Evolutionary conservation across 2,329 filamentous ascomycete genomes (phyloP).

Genomic region (Pezicula rhizophila): DNA sequence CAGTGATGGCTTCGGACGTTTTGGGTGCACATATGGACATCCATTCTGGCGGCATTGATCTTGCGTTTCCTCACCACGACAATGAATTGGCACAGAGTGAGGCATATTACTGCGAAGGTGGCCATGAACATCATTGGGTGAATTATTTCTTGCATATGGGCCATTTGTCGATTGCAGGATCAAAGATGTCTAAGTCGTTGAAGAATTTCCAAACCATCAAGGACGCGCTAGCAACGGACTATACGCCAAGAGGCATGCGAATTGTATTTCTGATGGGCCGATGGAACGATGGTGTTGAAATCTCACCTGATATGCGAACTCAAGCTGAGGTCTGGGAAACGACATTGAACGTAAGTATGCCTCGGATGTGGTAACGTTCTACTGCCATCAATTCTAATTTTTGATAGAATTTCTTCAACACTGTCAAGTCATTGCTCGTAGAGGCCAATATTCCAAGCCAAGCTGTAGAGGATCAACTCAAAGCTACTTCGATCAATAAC

Average conservation of each 20-base stretch:
- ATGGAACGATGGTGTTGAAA: slow-evolving; percentile 90
- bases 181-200: slow-evolving; percentile 91
- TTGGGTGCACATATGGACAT: slow-evolving; percentile 79
- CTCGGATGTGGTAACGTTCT: not conserved
- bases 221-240: slow-evolving; percentile 64
- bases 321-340: slow-evolving; percentile 75
- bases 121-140: slow-evolving; percentile 65
- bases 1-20: slow-evolving; percentile 81
- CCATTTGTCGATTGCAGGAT: slow-evolving; percentile 73
- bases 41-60: slow-evolving; percentile 66
- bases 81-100: slow-evolving; percentile 84
- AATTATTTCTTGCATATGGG: slow-evolving; percentile 86
- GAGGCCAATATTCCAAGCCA: slow-evolving; percentile 33
- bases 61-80: slow-evolving; percentile 83
- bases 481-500: slow-evolving; percentile 33
- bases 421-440: slow-evolving; percentile 46
- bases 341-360: slow-evolving; percentile 54
- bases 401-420: slow-evolving; percentile 52
- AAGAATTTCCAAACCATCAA: slow-evolving; percentile 95
- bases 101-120: slow-evolving; percentile 52
- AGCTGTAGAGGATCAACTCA: slow-evolving; percentile 14
- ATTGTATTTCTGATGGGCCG: slow-evolving; percentile 82
- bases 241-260: slow-evolving; percentile 73
- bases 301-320: slow-evolving; percentile 74
- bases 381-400: slow-evolving; percentile 9